These are phyloP conservation scores for Biscogniauxia sp. DNA, from an alignment of 2,329 filamentous ascomycete genomes.

Conservation along the genomic window DNA sequence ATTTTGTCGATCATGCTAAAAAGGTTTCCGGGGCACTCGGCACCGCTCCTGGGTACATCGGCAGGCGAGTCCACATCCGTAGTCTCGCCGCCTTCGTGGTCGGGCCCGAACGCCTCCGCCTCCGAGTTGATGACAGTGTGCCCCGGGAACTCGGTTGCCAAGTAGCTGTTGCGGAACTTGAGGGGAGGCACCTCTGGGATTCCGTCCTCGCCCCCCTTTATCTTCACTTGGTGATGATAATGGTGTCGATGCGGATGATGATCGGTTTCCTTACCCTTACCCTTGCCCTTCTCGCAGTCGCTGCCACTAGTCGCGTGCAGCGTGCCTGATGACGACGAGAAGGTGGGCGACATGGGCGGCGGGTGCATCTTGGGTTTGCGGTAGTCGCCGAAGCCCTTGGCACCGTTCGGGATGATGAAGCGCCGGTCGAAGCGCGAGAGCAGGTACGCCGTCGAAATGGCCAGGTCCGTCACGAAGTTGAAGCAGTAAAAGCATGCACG, in stretches of 20 bases:
- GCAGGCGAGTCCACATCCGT: slow-evolving; percentile 5
- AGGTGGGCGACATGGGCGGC: slow-evolving; percentile 1
- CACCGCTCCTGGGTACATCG: background rate
- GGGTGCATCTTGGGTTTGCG: slow-evolving; percentile 17
- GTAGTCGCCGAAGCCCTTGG: slow-evolving; percentile 56
- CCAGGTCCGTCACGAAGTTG: slow-evolving; percentile 71
- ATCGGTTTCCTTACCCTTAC: background rate
- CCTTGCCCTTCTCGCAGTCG: slow-evolving; percentile 3
- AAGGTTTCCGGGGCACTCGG: slow-evolving; percentile 2
- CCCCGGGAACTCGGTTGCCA: background rate
- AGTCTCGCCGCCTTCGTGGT: slow-evolving; percentile 6
- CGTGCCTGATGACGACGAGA: background rate
- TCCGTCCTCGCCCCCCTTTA: background rate
- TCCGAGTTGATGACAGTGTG: background rate
- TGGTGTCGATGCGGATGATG: background rate
- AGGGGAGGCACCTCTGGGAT: background rate
- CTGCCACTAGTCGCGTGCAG: background rate
- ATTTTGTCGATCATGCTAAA: slow-evolving; percentile 10
- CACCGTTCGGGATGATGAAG: slow-evolving; percentile 73
- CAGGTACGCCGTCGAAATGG: slow-evolving; percentile 67
- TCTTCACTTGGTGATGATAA: background rate
- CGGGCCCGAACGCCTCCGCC: slow-evolving; percentile 2
- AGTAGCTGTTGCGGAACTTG: slow-evolving; percentile 4
- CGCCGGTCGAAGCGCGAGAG: slow-evolving; percentile 68
- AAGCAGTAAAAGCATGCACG: slow-evolving; percentile 77